Evolutionary conservation across 2,329 filamentous ascomycete species (phyloP).

Genomic region (Dactylellina parvicollis): DNA sequence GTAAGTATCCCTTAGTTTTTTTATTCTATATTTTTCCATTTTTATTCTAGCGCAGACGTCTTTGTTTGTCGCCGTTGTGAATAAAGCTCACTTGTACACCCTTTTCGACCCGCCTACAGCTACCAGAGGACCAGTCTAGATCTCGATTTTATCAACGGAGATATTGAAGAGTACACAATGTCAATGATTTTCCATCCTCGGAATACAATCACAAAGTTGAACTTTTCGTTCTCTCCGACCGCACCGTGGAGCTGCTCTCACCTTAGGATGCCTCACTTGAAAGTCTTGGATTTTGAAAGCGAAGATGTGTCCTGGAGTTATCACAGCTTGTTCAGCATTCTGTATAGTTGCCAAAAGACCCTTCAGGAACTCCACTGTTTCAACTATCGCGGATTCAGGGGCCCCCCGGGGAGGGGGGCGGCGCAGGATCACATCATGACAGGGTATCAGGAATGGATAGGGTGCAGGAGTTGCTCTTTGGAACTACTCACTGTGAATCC

Average conservation of each 20-base stretch:
- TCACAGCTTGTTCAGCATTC: conserved; percentile 21
- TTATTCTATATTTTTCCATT: background rate
- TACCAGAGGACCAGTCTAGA: background rate
- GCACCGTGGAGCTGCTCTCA: background rate
- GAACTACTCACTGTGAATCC: background rate
- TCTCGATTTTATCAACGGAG: background rate
- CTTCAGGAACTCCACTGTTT: conserved; percentile 6
- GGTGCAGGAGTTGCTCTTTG: background rate
- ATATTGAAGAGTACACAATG: conserved; percentile 5
- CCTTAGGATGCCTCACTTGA: conserved; percentile 5
- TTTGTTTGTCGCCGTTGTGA: too few relatives aligned
- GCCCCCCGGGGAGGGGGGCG: background rate
- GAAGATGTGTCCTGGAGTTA: background rate
- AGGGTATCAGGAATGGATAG: conserved; percentile 4
- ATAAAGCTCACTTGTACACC: too few relatives aligned
- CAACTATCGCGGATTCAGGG: background rate
- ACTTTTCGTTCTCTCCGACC: background rate
- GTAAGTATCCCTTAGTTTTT: conserved; percentile 1
- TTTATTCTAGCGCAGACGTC: too few relatives aligned
- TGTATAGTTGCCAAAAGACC: conserved; percentile 10
- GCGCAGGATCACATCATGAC: background rate
- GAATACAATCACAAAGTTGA: conserved; percentile 14
- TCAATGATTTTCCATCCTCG: background rate
- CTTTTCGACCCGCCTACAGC: too few relatives aligned
- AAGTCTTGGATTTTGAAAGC: background rate